Percentiles rank a stretch among this genome's conserved stretches.
Evolutionary conservation across 345 rosid genomes (phyloP).

Genomic region (Erucastrum elatum): DNA sequence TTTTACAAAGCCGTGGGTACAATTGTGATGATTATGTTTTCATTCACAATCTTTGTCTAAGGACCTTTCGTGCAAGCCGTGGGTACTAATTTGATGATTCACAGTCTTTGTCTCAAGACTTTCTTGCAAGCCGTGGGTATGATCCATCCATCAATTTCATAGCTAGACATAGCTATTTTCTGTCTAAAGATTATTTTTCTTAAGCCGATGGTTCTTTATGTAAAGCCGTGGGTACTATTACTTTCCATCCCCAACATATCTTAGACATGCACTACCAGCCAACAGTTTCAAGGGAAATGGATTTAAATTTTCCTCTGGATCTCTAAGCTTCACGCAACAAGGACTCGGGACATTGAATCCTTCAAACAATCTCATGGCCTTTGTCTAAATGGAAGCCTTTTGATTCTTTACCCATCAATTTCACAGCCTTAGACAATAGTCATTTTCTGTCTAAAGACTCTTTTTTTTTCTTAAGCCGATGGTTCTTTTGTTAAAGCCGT

Average conservation of each 20-base stretch:
- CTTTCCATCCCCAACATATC: background rate
- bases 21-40: no score
- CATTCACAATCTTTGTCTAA: no score
- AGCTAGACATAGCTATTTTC: background rate
- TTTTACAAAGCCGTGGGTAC: no score
- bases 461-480: background rate
- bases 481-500: background rate
- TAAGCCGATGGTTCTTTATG: background rate
- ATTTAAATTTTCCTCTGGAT: background rate
- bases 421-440: background rate
- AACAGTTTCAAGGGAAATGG: background rate
- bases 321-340: background rate
- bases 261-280: background rate
- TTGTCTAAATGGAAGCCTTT: no score
- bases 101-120: no score
- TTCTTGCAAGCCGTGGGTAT: no score
- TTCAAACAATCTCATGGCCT: background rate
- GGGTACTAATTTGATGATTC: no score
- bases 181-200: background rate
- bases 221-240: background rate
- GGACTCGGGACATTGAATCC: no score
- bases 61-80: no score
- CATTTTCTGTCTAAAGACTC: background rate
- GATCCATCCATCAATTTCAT: background rate
- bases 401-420: background rate